These are phyloP conservation scores for Suillus lakei DNA, from an alignment of 768 basidiomycete species.

Conservation along the genomic window DNA sequence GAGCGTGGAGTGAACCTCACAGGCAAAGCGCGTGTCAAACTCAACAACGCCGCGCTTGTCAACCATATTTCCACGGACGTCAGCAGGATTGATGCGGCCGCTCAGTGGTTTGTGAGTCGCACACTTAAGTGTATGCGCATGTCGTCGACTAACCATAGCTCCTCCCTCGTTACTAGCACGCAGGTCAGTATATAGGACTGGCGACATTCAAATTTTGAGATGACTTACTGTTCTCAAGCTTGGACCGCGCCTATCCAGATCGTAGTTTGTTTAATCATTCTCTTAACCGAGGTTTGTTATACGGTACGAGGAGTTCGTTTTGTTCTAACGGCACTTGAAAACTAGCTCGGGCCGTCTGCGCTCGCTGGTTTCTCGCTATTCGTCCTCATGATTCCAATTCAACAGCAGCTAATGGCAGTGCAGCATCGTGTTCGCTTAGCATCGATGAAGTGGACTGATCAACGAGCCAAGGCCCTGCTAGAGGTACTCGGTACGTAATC, in stretches of 20 bases:
- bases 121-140: not conserved
- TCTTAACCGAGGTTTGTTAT: slow-evolving; percentile 54
- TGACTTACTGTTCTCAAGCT: slow-evolving; percentile 32
- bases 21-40: slow-evolving; percentile 65
- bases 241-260: slow-evolving; percentile 77
- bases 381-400: slow-evolving; percentile 62
- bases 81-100: slow-evolving; percentile 60
- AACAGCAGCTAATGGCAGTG: slow-evolving; percentile 64
- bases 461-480: slow-evolving; percentile 63
- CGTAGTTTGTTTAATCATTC: slow-evolving; percentile 60
- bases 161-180: slow-evolving; percentile 37
- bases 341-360: slow-evolving; percentile 69
- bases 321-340: not conserved
- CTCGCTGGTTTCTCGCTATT: slow-evolving; percentile 74
- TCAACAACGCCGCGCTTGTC: slow-evolving; percentile 65
- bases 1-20: slow-evolving; percentile 69
- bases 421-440: slow-evolving; percentile 56
- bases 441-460: slow-evolving; percentile 67
- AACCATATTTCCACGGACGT: slow-evolving; percentile 73
- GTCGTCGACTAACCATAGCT: not conserved
- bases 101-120: slow-evolving; percentile 73
- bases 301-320: not conserved
- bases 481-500: slow-evolving; percentile 57
- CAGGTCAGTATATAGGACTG: slow-evolving; percentile 30
- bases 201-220: not conserved